phyloP scores from a whole-genome alignment of 1,284 basidiomycete genomes.

The Tylopilus orsonianus region DNA sequence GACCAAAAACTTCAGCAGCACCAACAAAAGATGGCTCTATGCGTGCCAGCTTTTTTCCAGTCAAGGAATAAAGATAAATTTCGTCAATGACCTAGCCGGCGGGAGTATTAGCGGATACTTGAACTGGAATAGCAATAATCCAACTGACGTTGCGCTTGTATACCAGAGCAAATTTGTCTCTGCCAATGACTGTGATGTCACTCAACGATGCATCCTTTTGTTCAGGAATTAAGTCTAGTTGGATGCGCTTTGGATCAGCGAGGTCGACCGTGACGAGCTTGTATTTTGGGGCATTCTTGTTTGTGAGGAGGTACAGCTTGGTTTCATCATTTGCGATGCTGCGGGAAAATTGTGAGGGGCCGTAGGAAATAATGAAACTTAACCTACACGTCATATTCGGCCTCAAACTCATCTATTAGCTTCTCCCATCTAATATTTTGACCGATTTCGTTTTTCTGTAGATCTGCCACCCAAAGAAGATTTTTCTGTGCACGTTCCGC shows the following conservation, averaged over 20 bases:
- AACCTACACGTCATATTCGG: constrained; percentile 61
- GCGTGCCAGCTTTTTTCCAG: constrained; percentile 57
- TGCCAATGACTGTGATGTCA: constrained; percentile 51
- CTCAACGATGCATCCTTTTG: constrained; percentile 62
- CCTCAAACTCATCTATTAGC: constrained; percentile 62
- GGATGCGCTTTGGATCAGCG: constrained; percentile 46
- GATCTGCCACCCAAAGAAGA: constrained; percentile 71
- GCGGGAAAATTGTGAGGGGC: constrained; percentile 4
- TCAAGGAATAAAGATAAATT: constrained; percentile 70
- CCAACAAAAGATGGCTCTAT: constrained; percentile 74
- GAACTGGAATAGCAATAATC: neutral
- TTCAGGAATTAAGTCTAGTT: constrained; percentile 72
- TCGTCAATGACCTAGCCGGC: constrained; percentile 72
- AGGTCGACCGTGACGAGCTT: constrained; percentile 71
- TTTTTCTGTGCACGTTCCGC: constrained; percentile 54
- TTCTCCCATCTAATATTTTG: constrained; percentile 71
- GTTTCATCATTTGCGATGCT: constrained; percentile 72
- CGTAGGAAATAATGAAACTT: neutral
- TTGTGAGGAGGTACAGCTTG: constrained; percentile 65
- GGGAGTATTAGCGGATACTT: constrained; percentile 13
- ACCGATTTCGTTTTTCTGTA: constrained; percentile 56
- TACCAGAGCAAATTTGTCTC: constrained; percentile 60
- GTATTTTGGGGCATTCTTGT: constrained; percentile 63
- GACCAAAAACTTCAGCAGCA: constrained; percentile 53
- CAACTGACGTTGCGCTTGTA: constrained; percentile 73